Evolutionary conservation across 2,329 filamentous ascomycete genomes (phyloP).

Genomic region (Dothiorella sarmentorum): DNA sequence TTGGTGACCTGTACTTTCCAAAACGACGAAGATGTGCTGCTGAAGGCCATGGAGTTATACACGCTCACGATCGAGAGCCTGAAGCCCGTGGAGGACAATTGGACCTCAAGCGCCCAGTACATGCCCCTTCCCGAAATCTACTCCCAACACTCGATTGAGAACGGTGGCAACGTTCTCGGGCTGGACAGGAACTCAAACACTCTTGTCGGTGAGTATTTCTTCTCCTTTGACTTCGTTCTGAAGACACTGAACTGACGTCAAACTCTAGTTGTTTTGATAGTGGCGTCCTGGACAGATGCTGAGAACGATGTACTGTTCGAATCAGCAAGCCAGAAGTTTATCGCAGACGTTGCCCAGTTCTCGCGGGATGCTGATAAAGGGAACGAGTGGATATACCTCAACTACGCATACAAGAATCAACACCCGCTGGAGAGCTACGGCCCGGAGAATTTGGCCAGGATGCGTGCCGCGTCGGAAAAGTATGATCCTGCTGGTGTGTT

Average conservation of each 20-base stretch:
- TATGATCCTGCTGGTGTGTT: conserved; percentile 26
- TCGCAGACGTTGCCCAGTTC: neutral
- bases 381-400: conserved; percentile 7
- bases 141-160: neutral
- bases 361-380: neutral
- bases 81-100: conserved; percentile 22
- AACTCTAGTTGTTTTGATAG: neutral
- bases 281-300: neutral
- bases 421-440: conserved; percentile 26
- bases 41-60: conserved; percentile 40
- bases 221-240: neutral
- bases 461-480: conserved; percentile 14
- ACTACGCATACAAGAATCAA: conserved; percentile 1
- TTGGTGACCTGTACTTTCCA: conserved; percentile 28
- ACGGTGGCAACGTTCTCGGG: conserved; percentile 22
- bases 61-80: conserved; percentile 35
- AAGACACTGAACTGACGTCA: neutral
- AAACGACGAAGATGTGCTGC: conserved; percentile 35
- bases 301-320: neutral
- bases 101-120: conserved; percentile 20
- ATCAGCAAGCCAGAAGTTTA: neutral
- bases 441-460: conserved; percentile 16
- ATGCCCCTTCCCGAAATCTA: conserved; percentile 20
- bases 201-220: conserved; percentile 1
- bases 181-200: conserved; percentile 22